Base-by-base conservation (phyloP, 352 stramenopile genomes). In the Globisporangium uncinulatum region DNA sequence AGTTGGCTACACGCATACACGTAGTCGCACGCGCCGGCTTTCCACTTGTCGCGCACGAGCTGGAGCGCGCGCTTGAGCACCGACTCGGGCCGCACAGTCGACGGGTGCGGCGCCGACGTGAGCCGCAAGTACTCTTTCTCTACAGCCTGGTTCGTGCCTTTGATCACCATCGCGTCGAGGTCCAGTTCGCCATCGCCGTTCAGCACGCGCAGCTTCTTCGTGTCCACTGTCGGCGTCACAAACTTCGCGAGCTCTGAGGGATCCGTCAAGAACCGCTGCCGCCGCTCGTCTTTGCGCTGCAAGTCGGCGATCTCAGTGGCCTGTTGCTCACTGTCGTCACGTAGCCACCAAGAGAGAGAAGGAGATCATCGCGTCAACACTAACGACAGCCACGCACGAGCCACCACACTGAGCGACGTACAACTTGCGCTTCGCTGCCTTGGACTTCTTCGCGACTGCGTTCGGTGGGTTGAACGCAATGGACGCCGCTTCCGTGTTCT, bases 81-180 rank as follows among this genome's bases (percentile, higher is more conserved):
- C 29, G 67, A 67, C 58, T 98, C 77, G 6, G 97, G 96, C 19
- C 97, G 87, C n/a, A 99, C 96, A 4, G 94, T 95, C 58, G 93
- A 96, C 29, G 95, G 87, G 62, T 97, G 86, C 13, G 97, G 97
- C 36, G 96, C 89, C 59, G 93, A 96, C 29, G 96, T 99, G 55
- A 99, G 83, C 50, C 97, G 92, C 51, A 99, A 79, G 70, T 99
- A 99, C 67, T 99, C 91, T 73, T 99, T 99, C 79, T 99, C 97
- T 56, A 99, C 73, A 6, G 72, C 92, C 63, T 87, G 65, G 67
- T 91, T 98, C 59, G 94, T 99, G 64, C 97, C 97, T 71, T 95
- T 96, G 56, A 98, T 96, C 24, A 86, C 79, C 85, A 96, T 94
- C 24, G 85, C 84, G 21, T 90, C 86, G 17, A 92, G 59, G 52